These are phyloP conservation scores for Populus simonii DNA, from an alignment of 345 rosid species.

Conservation along the genomic window DNA sequence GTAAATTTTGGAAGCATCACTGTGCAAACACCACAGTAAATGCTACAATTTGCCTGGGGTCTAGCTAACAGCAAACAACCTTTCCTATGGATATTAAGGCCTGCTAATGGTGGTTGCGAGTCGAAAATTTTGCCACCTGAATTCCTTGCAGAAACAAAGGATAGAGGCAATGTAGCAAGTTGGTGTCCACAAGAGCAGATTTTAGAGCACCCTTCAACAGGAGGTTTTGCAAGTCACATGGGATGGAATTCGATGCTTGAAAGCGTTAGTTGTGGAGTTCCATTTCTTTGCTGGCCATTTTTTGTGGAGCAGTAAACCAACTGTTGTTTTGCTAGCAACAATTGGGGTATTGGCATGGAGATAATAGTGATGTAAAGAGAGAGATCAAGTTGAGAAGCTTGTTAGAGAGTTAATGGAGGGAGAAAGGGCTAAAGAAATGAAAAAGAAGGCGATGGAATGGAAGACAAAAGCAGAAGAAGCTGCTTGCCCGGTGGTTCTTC, in stretches of 20 bases:
- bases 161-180: neutral
- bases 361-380: neutral
- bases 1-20: slow-evolving; percentile 8
- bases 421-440: neutral
- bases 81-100: slow-evolving; percentile 1
- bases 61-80: neutral
- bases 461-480: neutral
- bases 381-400: slow-evolving; percentile 1
- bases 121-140: neutral
- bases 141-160: neutral
- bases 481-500: neutral
- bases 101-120: neutral
- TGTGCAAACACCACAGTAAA: neutral
- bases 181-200: slow-evolving; percentile 9
- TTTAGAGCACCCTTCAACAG: neutral
- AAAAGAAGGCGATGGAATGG: neutral
- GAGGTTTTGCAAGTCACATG: neutral
- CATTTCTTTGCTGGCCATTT: slow-evolving; percentile 6
- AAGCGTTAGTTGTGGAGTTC: neutral
- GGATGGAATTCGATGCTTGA: slow-evolving; percentile 7
- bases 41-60: slow-evolving; percentile 2
- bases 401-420: neutral
- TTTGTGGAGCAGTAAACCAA: neutral
- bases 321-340: slow-evolving; percentile 1
- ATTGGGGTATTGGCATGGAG: slow-evolving; percentile 2